Percentiles rank a stretch among this genome's conserved stretches.
Conservation (phyloP, 768 basidiomycete species). For the Termitomyces sp. region DNA sequence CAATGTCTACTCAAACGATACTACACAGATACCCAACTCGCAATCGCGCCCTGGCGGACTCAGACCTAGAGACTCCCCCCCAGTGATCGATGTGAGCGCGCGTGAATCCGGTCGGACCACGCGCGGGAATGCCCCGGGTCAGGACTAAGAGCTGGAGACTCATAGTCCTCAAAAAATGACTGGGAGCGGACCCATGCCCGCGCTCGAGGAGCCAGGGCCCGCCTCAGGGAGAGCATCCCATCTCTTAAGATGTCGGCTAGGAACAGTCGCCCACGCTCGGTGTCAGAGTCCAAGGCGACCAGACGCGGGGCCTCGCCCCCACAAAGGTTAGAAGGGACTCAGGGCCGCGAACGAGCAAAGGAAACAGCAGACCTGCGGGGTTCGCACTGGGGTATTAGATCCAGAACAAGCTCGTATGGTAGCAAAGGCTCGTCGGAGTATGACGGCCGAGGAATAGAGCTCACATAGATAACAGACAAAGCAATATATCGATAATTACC, state of each 20-base stretch:
- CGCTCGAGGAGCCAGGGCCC: background rate
- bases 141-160: accelerated
- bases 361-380: too few species aligned
- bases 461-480: background rate
- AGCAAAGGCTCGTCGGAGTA: background rate
- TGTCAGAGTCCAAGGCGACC: background rate
- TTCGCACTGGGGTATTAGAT: too few species aligned
- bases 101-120: background rate
- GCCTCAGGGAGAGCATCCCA: background rate
- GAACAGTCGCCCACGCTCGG: too few species aligned
- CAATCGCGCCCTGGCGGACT: background rate
- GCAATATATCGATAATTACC: background rate
- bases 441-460: background rate
- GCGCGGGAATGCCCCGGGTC: background rate
- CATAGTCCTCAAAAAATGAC: background rate
- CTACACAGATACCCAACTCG: background rate
- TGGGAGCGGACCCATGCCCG: too few species aligned
- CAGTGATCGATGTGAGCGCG: background rate
- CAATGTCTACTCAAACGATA: too few species aligned
- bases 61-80: background rate
- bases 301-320: too few species aligned
- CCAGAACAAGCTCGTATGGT: background rate
- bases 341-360: too few species aligned
- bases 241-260: too few species aligned
- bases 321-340: too few species aligned